Conservation (phyloP, 1,139 yeast species). For the Yamadazyma siamensis region DNA sequence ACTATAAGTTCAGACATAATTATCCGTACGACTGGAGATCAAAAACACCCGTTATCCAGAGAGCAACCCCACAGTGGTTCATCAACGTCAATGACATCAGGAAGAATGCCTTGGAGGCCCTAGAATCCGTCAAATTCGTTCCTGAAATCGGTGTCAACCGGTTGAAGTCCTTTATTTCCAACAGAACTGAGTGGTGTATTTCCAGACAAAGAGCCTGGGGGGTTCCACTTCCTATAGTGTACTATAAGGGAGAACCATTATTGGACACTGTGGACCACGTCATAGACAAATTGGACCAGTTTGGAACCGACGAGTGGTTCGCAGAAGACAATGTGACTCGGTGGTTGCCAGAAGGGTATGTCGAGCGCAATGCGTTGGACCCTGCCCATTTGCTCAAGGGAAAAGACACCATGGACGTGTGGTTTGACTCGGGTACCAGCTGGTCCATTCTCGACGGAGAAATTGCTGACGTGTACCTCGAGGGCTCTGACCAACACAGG, state of each 20-base stretch:
- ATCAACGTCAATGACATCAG: conserved; percentile 80
- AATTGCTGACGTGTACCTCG: conserved; percentile 74
- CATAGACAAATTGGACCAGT: conserved; percentile 49
- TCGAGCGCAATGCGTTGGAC: conserved; percentile 13
- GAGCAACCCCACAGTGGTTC: conserved; percentile 98
- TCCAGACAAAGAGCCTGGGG: conserved; percentile 99
- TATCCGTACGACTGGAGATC: conserved; percentile 98
- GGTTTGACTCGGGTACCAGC: conserved; percentile 97
- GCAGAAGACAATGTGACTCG: conserved; percentile 45
- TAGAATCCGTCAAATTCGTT: conserved; percentile 60
- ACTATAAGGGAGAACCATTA: conserved; percentile 55
- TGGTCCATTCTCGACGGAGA: conserved; percentile 67
- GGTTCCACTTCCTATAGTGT: conserved; percentile 90
- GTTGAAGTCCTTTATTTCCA: conserved; percentile 65
- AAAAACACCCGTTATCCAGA: conserved; percentile 87
- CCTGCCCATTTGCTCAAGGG: conserved; percentile 58
- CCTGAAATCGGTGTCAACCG: conserved; percentile 76
- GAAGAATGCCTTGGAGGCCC: conserved; percentile 53
- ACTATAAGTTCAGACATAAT: conserved; percentile 64
- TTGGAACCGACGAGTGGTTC: conserved; percentile 83
- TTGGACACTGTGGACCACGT: conserved; percentile 54
- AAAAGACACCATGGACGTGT: conserved; percentile 93
- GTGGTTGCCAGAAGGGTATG: conserved; percentile 62
- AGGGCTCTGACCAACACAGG: conserved; percentile 96
- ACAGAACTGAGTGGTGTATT: conserved; percentile 95